Evolutionary conservation across 805 yeast species (phyloP).

Genomic region (Helenozyma baotianmanensis): DNA sequence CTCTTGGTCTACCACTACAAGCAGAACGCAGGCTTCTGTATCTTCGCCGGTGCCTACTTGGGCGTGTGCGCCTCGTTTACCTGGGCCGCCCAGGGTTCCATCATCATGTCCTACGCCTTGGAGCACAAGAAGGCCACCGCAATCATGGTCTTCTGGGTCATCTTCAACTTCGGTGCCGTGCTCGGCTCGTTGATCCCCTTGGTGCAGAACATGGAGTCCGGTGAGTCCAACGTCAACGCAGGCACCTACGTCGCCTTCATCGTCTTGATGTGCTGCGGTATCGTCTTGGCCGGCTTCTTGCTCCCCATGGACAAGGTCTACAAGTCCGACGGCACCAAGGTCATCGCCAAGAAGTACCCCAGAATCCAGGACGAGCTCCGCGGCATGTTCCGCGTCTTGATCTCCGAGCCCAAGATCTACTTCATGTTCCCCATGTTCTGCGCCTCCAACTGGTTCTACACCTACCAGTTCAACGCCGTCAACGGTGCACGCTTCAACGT

Average conservation of each 20-base stretch:
- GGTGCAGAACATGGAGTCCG: constrained; percentile 43
- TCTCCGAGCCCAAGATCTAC: constrained; percentile 40
- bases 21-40: constrained; percentile 46
- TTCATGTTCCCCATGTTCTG: constrained; percentile 58
- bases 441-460: constrained; percentile 63
- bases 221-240: constrained; percentile 31
- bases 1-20: constrained; percentile 45
- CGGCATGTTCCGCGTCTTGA: constrained; percentile 36
- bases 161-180: constrained; percentile 59
- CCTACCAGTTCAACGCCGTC: constrained; percentile 58
- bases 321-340: constrained; percentile 47
- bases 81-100: constrained; percentile 59
- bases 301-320: constrained; percentile 48
- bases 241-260: constrained; percentile 54
- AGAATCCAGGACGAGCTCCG: constrained; percentile 41
- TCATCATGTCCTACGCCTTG: constrained; percentile 54
- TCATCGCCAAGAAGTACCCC: constrained; percentile 42
- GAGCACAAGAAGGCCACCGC: constrained; percentile 51
- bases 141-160: constrained; percentile 55
- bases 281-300: constrained; percentile 39
- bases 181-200: constrained; percentile 58
- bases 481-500: constrained; percentile 53
- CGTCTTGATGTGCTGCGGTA: constrained; percentile 46
- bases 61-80: constrained; percentile 52
- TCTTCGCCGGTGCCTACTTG: constrained; percentile 53